A percentile compares a stretch with the other conserved stretches of the same genome.
Conservation (phyloP, 2,329 filamentous ascomycete genomes). For the Fusarium sp. region DNA sequence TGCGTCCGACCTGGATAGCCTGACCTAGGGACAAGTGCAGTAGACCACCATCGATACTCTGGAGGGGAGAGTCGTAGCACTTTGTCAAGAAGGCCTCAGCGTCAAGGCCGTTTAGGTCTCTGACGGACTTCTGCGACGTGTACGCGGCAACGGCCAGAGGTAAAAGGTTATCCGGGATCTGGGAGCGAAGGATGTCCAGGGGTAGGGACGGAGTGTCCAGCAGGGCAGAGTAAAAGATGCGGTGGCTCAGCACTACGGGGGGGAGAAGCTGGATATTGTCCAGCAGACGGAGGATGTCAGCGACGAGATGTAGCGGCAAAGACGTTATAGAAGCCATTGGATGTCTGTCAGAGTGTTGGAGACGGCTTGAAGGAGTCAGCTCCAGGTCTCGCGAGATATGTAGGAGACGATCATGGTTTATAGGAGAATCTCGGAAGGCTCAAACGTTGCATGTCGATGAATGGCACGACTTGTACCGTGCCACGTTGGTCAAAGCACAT, state of each 20-base stretch:
- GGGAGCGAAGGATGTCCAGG: constrained; percentile 32
- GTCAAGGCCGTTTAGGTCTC: constrained; percentile 12
- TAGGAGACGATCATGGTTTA: neutral
- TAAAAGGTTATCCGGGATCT: constrained; percentile 29
- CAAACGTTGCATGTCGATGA: neutral
- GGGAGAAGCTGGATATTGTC: constrained; percentile 31
- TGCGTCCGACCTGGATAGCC: constrained; percentile 24
- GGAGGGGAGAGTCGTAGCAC: constrained; percentile 25
- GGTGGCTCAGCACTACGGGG: constrained; percentile 34
- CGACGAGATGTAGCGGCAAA: constrained; percentile 38
- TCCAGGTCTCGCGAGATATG: neutral
- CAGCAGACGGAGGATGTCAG: constrained; percentile 37
- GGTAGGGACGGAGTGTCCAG: constrained; percentile 35
- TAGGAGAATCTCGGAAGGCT: neutral
- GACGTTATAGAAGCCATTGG: constrained; percentile 36
- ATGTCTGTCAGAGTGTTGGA: neutral
- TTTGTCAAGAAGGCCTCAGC: constrained; percentile 24
- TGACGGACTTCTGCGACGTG: constrained; percentile 21
- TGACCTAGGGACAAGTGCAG: constrained; percentile 24
- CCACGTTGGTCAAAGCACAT: constrained; percentile 24
- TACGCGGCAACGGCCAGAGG: constrained; percentile 32
- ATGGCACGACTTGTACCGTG: constrained; percentile 33
- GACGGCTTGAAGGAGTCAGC: neutral
- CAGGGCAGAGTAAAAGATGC: constrained; percentile 37
- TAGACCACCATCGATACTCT: constrained; percentile 9